Evolutionary conservation across 352 stramenopile genomes (phyloP).

Genomic region (Aphanomyces invadans): DNA sequence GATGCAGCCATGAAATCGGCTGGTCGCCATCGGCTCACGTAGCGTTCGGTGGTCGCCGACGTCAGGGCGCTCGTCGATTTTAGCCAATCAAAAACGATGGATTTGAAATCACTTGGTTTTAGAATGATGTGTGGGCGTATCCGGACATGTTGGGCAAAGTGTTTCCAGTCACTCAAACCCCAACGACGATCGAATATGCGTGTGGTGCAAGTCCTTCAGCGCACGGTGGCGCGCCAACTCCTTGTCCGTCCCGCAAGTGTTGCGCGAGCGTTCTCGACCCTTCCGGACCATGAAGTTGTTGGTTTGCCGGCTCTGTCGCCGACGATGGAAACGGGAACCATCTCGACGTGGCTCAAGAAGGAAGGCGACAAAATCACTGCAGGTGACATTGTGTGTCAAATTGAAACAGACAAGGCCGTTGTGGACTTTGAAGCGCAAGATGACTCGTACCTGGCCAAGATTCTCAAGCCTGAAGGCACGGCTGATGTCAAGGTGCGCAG

Average conservation of each 20-base stretch:
- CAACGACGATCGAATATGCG: constrained; percentile 9
- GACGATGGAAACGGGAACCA: constrained; percentile 94
- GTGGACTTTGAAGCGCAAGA: constrained; percentile 97
- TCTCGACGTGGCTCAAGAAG: constrained; percentile 90
- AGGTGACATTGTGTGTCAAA: constrained; percentile 89
- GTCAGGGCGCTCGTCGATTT: not conserved
- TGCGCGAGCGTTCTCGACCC: constrained; percentile 16
- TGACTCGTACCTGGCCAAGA: constrained; percentile 92
- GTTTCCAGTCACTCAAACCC: constrained; percentile 23
- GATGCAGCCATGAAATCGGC: not conserved
- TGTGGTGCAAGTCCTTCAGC: constrained; percentile 25
- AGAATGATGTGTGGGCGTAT: not conserved
- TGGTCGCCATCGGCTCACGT: not conserved
- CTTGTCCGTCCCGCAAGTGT: not conserved
- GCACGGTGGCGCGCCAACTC: constrained; percentile 12
- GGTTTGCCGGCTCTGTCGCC: constrained; percentile 63
- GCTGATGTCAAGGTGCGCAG: constrained; percentile 78
- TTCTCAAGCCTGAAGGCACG: constrained; percentile 81
- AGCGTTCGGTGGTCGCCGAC: constrained; percentile 4
- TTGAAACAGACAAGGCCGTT: constrained; percentile 98
- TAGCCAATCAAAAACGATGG: not conserved
- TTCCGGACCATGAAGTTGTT: constrained; percentile 69
- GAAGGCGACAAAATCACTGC: constrained; percentile 88
- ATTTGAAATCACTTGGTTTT: not conserved
- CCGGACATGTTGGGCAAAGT: no score